phyloP scores from a whole-genome alignment of 176 grass and related monocot species.

The Paspalum notatum region DNA sequence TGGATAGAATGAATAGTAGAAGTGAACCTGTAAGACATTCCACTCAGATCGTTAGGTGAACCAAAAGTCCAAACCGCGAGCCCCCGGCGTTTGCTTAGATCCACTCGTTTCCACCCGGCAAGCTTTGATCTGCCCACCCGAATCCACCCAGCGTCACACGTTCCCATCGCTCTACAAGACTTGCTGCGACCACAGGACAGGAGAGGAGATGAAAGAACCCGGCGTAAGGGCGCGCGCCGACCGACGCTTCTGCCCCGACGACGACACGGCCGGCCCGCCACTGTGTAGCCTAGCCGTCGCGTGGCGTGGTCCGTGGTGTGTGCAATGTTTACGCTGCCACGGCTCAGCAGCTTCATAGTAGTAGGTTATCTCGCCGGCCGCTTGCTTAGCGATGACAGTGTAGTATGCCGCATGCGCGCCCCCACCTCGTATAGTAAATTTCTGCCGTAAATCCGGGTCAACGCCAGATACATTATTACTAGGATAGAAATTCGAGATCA shows the following conservation, averaged over 20 bases:
- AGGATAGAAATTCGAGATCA: too few relatives aligned
- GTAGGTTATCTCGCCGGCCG: too few relatives aligned
- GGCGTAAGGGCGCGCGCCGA: not conserved
- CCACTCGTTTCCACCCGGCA: not conserved
- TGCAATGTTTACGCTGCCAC: not conserved
- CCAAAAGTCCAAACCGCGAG: slow-evolving; percentile 16
- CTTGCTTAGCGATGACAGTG: too few relatives aligned
- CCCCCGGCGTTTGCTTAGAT: not conserved
- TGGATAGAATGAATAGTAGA: too few relatives aligned
- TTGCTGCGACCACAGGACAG: not conserved
- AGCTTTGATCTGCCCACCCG: not conserved
- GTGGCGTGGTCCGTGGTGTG: not conserved
- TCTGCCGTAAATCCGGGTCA: too few relatives aligned
- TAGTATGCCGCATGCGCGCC: too few relatives aligned
- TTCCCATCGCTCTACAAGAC: not conserved
- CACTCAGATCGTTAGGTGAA: too few relatives aligned
- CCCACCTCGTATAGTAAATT: too few relatives aligned
- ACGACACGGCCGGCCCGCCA: too few relatives aligned
- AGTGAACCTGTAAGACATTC: too few relatives aligned
- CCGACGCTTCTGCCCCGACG: not conserved
- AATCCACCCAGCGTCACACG: slow-evolving; percentile 2
- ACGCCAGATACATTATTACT: too few relatives aligned
- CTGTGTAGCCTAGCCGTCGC: too few relatives aligned
- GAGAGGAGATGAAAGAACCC: not conserved
- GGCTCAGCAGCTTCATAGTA: not conserved